Evolutionary conservation across 2,329 filamentous ascomycete genomes (phyloP), one percentile per base, ranked within the genome.

Genomic region (Clonostachys rosea): DNA sequence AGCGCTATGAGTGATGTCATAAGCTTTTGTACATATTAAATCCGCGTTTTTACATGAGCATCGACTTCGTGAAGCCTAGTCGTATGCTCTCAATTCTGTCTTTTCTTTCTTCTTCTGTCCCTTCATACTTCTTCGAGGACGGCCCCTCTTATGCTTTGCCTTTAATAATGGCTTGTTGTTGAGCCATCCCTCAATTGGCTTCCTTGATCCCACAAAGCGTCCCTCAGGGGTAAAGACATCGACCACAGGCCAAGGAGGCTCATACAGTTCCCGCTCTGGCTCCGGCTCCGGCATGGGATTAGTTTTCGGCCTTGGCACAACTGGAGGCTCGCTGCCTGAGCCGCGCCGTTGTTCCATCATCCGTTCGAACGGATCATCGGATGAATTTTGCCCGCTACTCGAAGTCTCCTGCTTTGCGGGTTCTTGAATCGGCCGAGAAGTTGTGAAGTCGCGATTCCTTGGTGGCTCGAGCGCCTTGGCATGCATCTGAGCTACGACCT

Each of bases 141-240:
- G 71, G 14, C 62, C 68, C 54, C 69, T 76, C 57, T 68, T 71
- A 48, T 76, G 72, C 48, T 73, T 67, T 18, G 66, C 66, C 20
- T 70, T 65, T n/a, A 72, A 66, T 13, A 68, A 70, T 30, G 79
- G 79, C 60, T 81, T 81, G 53, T 78, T 78, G 45, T 85, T 63
- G 49, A 84, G 49, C 79, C 84, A 91, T 7, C 82, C 88, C 56
- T 86, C 83, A 73, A 95, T 83, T 2, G 88, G 86, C 53, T 62
- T 64, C 35, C 89, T 74, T 10, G 71, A 68, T 1, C 77, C 85
- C 33, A 97, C 73, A 56, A 87, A 94, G 56, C 82, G 84, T n/a
- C 94, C 94, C 49, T 90, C 78, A 0, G 94, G 94, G 30, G 80
- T 87, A 59, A 87, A 96, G 1, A 97, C 82, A 54, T 97, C 91